Conservation (phyloP, 139 green algal species). For the Pleodorina starrii region DNA sequence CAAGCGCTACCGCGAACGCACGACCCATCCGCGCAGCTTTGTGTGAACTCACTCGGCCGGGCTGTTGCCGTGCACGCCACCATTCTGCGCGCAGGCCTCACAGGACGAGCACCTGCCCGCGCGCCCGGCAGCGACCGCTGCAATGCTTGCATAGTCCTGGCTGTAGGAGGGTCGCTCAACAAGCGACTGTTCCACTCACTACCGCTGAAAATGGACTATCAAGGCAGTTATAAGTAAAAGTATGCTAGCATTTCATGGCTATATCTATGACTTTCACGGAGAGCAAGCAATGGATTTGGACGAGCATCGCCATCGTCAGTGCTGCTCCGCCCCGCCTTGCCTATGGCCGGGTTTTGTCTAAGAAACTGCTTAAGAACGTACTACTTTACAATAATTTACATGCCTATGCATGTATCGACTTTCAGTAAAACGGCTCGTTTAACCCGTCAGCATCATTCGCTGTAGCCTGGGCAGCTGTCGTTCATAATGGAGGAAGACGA, state of each 20-base stretch:
- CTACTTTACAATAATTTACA: no score
- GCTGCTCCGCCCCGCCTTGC: no score
- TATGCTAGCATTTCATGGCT: neutral
- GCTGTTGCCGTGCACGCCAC: neutral
- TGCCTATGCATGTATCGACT: no score
- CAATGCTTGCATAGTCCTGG: slow-evolving; percentile 9
- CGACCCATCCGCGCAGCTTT: neutral
- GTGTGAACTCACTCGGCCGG: slow-evolving; percentile 20
- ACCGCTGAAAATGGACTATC: neutral
- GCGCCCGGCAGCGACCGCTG: slow-evolving; percentile 5
- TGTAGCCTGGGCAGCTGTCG: no score
- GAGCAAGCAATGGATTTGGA: neutral
- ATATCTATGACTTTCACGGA: neutral
- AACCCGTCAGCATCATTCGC: no score
- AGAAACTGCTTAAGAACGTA: no score
- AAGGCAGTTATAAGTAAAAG: neutral
- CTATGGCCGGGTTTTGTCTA: no score
- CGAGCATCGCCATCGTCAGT: neutral
- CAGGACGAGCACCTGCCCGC: neutral
- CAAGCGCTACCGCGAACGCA: neutral
- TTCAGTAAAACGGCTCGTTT: no score
- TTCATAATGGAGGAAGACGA: neutral
- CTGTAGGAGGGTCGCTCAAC: slow-evolving; percentile 21
- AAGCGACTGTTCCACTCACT: neutral
- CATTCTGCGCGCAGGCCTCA: slow-evolving; percentile 28